A percentile compares a stretch with the other conserved stretches of the same genome.
Evolutionary conservation across 2,329 filamentous ascomycete genomes (phyloP).

Genomic region (Penicillium sp.): DNA sequence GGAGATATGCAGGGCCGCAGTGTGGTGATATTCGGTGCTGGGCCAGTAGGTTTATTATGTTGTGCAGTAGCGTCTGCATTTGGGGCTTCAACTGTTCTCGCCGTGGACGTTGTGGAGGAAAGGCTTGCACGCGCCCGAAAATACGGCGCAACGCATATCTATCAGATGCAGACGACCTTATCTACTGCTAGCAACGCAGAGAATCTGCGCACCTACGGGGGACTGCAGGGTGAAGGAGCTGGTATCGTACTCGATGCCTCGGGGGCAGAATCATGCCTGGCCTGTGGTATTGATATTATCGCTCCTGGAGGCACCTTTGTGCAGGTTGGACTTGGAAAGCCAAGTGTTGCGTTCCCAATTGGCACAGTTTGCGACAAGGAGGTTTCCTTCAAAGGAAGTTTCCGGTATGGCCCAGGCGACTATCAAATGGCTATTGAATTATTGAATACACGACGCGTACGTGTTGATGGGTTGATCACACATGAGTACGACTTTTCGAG

Average conservation of each 20-base stretch:
- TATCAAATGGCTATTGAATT: conserved; percentile 38
- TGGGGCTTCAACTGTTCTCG: background rate
- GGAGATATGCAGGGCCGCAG: conserved; percentile 38
- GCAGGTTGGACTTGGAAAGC: conserved; percentile 35
- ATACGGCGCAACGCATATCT: background rate
- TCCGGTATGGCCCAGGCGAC: conserved; percentile 32
- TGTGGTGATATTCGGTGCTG: conserved; percentile 60
- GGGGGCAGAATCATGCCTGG: conserved; percentile 42
- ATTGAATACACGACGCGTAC: conserved; percentile 24
- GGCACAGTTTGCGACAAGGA: conserved; percentile 33
- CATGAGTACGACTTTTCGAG: conserved; percentile 25
- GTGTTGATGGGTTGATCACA: conserved; percentile 26
- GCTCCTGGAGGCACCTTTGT: conserved; percentile 28
- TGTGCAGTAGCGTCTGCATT: background rate
- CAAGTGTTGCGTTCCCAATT: conserved; percentile 36
- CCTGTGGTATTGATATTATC: conserved; percentile 41
- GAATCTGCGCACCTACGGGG: background rate
- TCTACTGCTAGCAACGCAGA: too few relatives aligned
- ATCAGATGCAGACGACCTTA: background rate
- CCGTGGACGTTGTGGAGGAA: background rate
- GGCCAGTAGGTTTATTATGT: conserved; percentile 53
- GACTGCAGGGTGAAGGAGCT: conserved; percentile 8
- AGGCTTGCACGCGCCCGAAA: background rate
- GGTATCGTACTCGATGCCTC: conserved; percentile 43
- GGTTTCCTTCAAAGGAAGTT: conserved; percentile 30